Conservation (phyloP, 352 stramenopile species). For the Plasmopara muralis region DNA sequence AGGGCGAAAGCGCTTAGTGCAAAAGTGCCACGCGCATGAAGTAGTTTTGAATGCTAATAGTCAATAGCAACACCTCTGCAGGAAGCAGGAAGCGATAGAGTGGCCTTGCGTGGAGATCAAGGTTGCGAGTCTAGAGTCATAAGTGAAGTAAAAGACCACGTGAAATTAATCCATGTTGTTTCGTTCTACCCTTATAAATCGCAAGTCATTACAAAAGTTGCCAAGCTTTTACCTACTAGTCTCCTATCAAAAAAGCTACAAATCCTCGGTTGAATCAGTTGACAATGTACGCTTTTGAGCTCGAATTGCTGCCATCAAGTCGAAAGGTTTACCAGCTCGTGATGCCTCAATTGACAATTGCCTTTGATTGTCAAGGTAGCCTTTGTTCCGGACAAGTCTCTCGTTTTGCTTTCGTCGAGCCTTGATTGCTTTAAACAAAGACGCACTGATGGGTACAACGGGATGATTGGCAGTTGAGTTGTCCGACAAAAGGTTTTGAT, state of each 20-base stretch:
- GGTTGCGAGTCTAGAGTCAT: background rate
- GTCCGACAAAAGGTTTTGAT: background rate
- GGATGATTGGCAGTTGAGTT: background rate
- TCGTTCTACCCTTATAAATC: too few relatives aligned
- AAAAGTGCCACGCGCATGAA: slow-evolving; percentile 13
- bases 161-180: too few relatives aligned
- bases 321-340: slow-evolving; percentile 17
- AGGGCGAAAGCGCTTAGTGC: slow-evolving; percentile 2
- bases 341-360: background rate
- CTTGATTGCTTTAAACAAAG: slow-evolving; percentile 45
- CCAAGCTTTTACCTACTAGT: background rate
- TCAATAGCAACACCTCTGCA: slow-evolving; percentile 17
- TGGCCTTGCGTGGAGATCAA: too few relatives aligned
- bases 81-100: background rate
- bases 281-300: slow-evolving; percentile 29
- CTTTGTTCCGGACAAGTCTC: slow-evolving; percentile 1
- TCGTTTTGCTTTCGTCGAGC: slow-evolving; percentile 27
- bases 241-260: slow-evolving; percentile 3
- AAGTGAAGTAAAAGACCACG: too few relatives aligned
- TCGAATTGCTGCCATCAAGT: slow-evolving; percentile 66
- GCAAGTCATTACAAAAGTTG: too few relatives aligned
- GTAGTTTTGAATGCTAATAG: slow-evolving; percentile 24
- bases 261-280: background rate
- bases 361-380: slow-evolving; percentile 3
- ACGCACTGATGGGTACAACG: slow-evolving; percentile 23